Percentiles rank a stretch among this genome's conserved stretches.
Conservation (phyloP, 305 asterid species). For the Coffea humblotiana region DNA sequence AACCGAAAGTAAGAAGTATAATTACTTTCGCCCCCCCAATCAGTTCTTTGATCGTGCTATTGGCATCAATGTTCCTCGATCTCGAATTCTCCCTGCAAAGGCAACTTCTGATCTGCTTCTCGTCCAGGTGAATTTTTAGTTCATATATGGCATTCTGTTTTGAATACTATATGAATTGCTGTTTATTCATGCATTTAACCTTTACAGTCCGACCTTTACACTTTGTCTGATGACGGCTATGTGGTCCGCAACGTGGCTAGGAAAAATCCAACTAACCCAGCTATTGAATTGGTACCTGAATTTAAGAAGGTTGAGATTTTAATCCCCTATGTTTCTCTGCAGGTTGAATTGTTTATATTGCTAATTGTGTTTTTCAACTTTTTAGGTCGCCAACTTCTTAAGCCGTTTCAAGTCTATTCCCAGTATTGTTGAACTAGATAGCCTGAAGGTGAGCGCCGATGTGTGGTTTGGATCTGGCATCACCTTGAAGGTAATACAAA, state of each 20-base stretch:
- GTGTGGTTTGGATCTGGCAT: slow-evolving; percentile 82
- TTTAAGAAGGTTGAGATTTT: slow-evolving; percentile 73
- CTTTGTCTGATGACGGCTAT: slow-evolving; percentile 74
- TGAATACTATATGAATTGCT: neutral
- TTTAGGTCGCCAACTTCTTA: slow-evolving; percentile 77
- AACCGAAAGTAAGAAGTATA: neutral
- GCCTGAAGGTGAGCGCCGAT: slow-evolving; percentile 85
- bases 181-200: slow-evolving; percentile 18
- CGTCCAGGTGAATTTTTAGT: slow-evolving; percentile 63
- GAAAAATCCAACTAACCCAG: slow-evolving; percentile 76
- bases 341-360: slow-evolving; percentile 13
- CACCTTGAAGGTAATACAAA: slow-evolving; percentile 55
- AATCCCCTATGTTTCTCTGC: slow-evolving; percentile 11
- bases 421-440: slow-evolving; percentile 84
- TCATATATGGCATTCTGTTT: neutral
- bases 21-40: neutral
- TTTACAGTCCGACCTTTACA: slow-evolving; percentile 92
- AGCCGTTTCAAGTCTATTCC: slow-evolving; percentile 90
- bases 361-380: neutral
- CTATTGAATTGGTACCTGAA: slow-evolving; percentile 94
- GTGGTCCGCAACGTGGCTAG: slow-evolving; percentile 79
- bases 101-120: slow-evolving; percentile 94
- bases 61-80: slow-evolving; percentile 90
- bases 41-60: slow-evolving; percentile 91
- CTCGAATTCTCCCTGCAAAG: slow-evolving; percentile 96